Evolutionary conservation across 192 early-diverging fungal species (phyloP).

Genomic region (Mortierella claussenii): DNA sequence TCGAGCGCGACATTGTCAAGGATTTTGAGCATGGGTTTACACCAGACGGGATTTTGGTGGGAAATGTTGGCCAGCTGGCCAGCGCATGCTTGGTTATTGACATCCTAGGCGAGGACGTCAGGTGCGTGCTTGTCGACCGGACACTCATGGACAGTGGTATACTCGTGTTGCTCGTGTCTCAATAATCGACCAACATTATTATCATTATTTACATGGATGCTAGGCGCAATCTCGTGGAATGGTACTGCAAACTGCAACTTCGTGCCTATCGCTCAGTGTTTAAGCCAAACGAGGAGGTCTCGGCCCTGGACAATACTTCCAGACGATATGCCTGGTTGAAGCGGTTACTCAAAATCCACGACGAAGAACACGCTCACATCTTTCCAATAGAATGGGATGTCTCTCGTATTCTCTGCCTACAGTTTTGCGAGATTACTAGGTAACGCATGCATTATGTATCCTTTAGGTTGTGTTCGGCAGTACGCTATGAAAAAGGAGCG

Average conservation of each 20-base stretch:
- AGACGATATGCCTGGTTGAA: conserved; percentile 95
- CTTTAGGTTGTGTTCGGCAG: no score
- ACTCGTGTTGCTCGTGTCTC: neutral
- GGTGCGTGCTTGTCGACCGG: conserved; percentile 45
- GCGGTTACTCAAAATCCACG: conserved; percentile 85
- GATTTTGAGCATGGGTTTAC: conserved; percentile 80
- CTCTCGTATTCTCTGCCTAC: conserved; percentile 71
- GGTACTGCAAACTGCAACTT: conserved; percentile 87
- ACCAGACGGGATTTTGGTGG: conserved; percentile 65
- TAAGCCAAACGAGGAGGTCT: conserved; percentile 75
- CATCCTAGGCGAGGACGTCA: conserved; percentile 72
- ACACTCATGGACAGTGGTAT: neutral
- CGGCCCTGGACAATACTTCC: conserved; percentile 86
- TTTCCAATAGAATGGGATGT: conserved; percentile 88
- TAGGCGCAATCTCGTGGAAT: conserved; percentile 67
- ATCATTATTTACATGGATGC: neutral
- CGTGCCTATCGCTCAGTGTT: conserved; percentile 87
- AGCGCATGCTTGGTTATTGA: conserved; percentile 85
- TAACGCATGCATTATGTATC: conserved; percentile 57
- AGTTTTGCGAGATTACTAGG: conserved; percentile 89
- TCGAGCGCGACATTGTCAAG: conserved; percentile 65
- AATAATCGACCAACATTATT: no score
- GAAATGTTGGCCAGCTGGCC: conserved; percentile 63
- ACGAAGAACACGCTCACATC: conserved; percentile 85
- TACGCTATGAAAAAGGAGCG: no score